phyloP scores from a whole-genome alignment of 495 filamentous ascomycete species.

The Emericellopsis terricola region DNA sequence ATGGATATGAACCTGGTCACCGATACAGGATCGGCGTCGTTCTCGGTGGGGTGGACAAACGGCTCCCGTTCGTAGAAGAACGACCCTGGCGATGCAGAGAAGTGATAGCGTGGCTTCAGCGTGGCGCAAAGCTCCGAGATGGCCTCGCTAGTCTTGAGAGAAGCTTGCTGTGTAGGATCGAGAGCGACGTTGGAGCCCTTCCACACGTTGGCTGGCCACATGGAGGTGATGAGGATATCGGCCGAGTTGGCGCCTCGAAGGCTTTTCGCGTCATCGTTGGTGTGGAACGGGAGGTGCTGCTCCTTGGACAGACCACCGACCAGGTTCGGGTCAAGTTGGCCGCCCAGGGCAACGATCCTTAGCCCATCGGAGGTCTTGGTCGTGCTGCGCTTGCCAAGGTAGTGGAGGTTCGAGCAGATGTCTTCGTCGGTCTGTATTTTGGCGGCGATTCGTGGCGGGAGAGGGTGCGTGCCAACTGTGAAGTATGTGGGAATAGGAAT shows the following conservation, averaged over 20 bases:
- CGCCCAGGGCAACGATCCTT: constrained; percentile 66
- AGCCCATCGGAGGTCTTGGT: constrained; percentile 84
- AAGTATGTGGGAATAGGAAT: constrained; percentile 81
- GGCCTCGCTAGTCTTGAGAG: constrained; percentile 24
- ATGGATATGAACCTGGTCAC: constrained; percentile 82
- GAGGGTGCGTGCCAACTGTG: constrained; percentile 44
- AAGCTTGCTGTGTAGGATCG: constrained; percentile 26
- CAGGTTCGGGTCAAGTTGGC: constrained; percentile 35
- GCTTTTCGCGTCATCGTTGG: constrained; percentile 52
- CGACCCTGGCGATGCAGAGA: constrained; percentile 41
- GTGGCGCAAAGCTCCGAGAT: constrained; percentile 57
- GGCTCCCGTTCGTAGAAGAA: constrained; percentile 83
- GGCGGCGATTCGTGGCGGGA: constrained; percentile 51
- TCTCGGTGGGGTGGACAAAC: constrained; percentile 46
- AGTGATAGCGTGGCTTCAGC: constrained; percentile 77
- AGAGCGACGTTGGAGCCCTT: constrained; percentile 21
- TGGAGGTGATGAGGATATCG: constrained; percentile 70
- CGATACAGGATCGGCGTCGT: constrained; percentile 20
- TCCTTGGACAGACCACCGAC: constrained; percentile 37
- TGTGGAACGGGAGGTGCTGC: constrained; percentile 50
- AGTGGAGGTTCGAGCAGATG: constrained; percentile 74
- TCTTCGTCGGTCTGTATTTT: constrained; percentile 55
- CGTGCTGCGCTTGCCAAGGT: constrained; percentile 64
- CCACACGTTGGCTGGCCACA: constrained; percentile 65
- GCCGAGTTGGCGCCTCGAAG: constrained; percentile 54